Evolutionary conservation across 192 early-diverging fungal genomes (phyloP), one percentile per base, ranked within the genome.

Genomic region (Umbelopsis sp.): DNA sequence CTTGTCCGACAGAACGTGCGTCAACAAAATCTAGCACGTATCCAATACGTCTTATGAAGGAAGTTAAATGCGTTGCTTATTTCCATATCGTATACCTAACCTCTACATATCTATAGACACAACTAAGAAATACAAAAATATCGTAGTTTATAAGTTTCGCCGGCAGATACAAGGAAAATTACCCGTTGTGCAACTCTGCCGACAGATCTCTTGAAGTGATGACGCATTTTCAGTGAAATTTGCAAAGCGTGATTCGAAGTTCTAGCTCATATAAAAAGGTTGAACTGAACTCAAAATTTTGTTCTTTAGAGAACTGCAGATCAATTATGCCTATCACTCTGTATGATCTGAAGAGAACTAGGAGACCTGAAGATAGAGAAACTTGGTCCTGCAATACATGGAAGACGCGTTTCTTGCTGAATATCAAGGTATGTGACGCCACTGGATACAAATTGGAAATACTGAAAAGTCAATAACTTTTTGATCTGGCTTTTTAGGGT

Each of bases 341-440:
- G 0, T 61, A 61, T 35, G 55, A 61, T 61, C 27, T 61, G 4
- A 61, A 61, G 27, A 25, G 27, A 22, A 61, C 55, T n/a, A 30
- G 55, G 7, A 10, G 30, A 4, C 13, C 15, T 22, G 25, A 35
- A 8, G 55, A 61, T 3, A 25, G 7, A 27, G 25, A 61, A 8
- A 25, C 15, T 10, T 77, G 75, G 75, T 71, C 69, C 12, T 71
- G 67, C 46, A 77, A 77, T 53, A 69, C 75, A 2, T 71, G 49
- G 27, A 71, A 65, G 44, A 72, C 66, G 3, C 66, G 71, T 12
- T 65, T 64, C 48, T 35, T 67, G 37, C 64, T 72, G 48, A 72
- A 68, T 23, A n/a, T 72, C n/a, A 77, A 77, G 58, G 75, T 77
- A 52, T 33, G 55, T 15, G 2, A n/a, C 21, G 16, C n/a, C 37